Percentiles rank a stretch among this genome's conserved stretches.
Evolutionary conservation across 2,329 filamentous ascomycete species (phyloP).

Genomic region (Aspergillus felis): DNA sequence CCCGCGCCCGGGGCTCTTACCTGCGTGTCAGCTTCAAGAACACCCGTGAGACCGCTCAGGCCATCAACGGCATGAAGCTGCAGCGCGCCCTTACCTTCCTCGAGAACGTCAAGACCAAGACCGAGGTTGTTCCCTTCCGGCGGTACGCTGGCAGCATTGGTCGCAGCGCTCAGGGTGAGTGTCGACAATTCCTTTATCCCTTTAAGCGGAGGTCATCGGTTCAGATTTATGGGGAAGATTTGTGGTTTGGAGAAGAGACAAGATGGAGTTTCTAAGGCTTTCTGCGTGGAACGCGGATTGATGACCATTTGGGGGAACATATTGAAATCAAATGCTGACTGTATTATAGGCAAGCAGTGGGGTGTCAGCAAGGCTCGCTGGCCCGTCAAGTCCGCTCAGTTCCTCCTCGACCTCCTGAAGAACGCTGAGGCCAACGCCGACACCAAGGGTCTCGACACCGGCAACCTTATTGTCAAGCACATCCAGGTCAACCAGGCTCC

Average conservation of each 20-base stretch:
- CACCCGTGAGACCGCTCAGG: slow-evolving; percentile 98
- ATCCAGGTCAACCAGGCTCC: slow-evolving; percentile 99
- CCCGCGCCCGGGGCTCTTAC: slow-evolving; percentile 97
- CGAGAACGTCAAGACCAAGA: slow-evolving; percentile 95
- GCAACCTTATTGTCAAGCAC: slow-evolving; percentile 98
- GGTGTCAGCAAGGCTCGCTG: slow-evolving; percentile 97
- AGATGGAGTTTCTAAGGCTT: slow-evolving; percentile 1
- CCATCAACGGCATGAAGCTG: slow-evolving; percentile 99
- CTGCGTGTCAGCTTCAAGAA: slow-evolving; percentile 99
- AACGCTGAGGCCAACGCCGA: slow-evolving; percentile 97
- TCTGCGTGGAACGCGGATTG: neutral
- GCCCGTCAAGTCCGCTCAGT: slow-evolving; percentile 99
- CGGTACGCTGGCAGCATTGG: slow-evolving; percentile 95
- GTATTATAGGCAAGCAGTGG: slow-evolving; percentile 83
- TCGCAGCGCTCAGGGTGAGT: slow-evolving; percentile 95
- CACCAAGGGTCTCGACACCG: slow-evolving; percentile 94
- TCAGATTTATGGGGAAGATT: neutral
- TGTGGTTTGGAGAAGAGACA: neutral
- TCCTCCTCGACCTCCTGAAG: slow-evolving; percentile 94
- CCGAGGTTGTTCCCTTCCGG: slow-evolving; percentile 97
- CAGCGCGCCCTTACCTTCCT: slow-evolving; percentile 93
- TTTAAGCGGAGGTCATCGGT: slow-evolving; percentile 4
- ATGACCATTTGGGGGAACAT: neutral
- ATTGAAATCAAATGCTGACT: slow-evolving; percentile 2
- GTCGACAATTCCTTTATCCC: slow-evolving; percentile 14